phyloP scores from a whole-genome alignment of 352 stramenopile genomes.

The Phytopythium helicoides region DNA sequence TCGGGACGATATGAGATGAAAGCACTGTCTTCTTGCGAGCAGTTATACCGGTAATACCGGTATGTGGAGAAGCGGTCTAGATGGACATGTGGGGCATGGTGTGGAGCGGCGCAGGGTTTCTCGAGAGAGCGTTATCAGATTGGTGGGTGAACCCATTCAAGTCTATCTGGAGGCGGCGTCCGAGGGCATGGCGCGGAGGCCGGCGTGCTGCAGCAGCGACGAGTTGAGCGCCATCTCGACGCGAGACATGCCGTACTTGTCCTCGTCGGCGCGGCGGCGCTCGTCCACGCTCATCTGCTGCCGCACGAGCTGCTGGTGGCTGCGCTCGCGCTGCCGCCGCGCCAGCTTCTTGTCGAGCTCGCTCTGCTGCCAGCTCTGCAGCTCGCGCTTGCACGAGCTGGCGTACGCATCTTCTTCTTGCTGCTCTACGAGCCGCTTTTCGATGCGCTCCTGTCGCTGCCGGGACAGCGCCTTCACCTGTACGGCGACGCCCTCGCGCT shows the following conservation, averaged over 20 bases:
- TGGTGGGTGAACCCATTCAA: no score
- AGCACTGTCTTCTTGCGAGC: no score
- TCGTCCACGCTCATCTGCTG: conserved; percentile 48
- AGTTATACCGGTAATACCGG: no score
- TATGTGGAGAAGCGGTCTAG: no score
- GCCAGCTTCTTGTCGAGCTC: conserved; percentile 26
- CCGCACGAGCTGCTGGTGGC: conserved; percentile 40
- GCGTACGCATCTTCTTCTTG: conserved; percentile 44
- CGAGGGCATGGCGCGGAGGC: conserved; percentile 15
- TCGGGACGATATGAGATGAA: no score
- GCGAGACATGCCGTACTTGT: conserved; percentile 69
- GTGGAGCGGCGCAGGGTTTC: no score
- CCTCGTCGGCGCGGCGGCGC: conserved; percentile 33
- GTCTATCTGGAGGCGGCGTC: conserved; percentile 6
- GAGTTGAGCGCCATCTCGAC: conserved; percentile 60
- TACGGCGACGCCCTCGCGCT: conserved; percentile 20
- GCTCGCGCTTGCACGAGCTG: conserved; percentile 40
- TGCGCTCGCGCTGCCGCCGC: conserved; percentile 32
- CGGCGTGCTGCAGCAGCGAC: conserved; percentile 36
- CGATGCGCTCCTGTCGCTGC: conserved; percentile 42
- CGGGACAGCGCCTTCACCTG: conserved; percentile 40
- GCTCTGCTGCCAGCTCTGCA: conserved; percentile 38
- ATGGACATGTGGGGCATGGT: no score
- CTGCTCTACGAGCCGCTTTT: conserved; percentile 20
- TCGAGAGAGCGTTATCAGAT: no score